Conservation (phyloP, 2,329 filamentous ascomycete species). For the Epichloe sp. region DNA sequence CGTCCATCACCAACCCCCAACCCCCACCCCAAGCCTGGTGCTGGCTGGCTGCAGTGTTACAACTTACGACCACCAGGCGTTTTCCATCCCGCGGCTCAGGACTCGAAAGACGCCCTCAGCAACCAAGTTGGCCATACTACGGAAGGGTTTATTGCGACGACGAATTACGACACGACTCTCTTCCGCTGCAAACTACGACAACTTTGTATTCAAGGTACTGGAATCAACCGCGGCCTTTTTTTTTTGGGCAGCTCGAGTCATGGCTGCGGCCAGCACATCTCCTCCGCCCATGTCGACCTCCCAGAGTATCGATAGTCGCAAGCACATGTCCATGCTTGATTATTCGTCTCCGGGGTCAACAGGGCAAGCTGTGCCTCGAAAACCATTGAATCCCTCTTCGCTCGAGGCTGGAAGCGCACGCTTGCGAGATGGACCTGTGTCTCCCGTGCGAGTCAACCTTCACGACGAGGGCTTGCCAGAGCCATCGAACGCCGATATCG, state of each 20-base stretch:
- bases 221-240: background rate
- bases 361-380: constrained; percentile 15
- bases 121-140: background rate
- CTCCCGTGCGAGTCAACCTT: constrained; percentile 42
- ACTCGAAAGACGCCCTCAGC: background rate
- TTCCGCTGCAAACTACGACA: background rate
- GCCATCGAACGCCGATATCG: constrained; percentile 39
- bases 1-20: background rate
- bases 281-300: constrained; percentile 19
- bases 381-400: constrained; percentile 23
- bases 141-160: background rate
- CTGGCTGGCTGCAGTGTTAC: background rate
- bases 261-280: constrained; percentile 23
- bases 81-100: background rate
- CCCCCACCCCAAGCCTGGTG: background rate
- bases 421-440: constrained; percentile 38
- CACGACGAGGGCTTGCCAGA: constrained; percentile 38
- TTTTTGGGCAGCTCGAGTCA: constrained; percentile 10
- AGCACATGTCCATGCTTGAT: constrained; percentile 8
- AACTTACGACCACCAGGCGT: background rate
- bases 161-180: background rate
- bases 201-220: background rate
- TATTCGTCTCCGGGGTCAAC: constrained; percentile 6
- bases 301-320: constrained; percentile 11
- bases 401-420: constrained; percentile 20